Conservation (phyloP, 2,329 filamentous ascomycete species). For the Clarireedia monteithiana region DNA sequence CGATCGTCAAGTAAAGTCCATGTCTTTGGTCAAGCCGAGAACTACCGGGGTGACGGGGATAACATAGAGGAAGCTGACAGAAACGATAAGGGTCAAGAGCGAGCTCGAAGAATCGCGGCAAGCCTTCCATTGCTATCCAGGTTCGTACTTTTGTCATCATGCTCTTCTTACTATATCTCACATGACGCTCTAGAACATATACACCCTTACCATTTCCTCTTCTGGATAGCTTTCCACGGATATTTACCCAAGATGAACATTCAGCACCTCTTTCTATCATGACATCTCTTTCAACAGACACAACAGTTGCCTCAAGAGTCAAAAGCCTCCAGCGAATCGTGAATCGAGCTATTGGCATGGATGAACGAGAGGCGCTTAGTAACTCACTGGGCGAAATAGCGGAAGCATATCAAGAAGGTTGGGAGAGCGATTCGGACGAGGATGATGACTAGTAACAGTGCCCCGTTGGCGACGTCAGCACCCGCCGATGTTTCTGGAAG, state of each 20-base stretch:
- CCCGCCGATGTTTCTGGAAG: not conserved
- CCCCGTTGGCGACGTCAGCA: not conserved
- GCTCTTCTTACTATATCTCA: constrained; percentile 1
- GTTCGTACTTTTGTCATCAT: constrained; percentile 20
- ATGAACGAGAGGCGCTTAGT: constrained; percentile 76
- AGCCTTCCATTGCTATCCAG: constrained; percentile 27
- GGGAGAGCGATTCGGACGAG: constrained; percentile 68
- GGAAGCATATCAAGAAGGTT: constrained; percentile 84
- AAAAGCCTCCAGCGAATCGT: constrained; percentile 58
- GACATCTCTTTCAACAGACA: constrained; percentile 65
- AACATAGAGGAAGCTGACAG: constrained; percentile 14
- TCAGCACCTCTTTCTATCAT: constrained; percentile 39
- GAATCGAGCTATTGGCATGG: constrained; percentile 54
- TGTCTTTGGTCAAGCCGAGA: constrained; percentile 32
- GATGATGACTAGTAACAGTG: constrained; percentile 42
- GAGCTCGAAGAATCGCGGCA: constrained; percentile 26
- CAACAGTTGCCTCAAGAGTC: constrained; percentile 61
- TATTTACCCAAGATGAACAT: constrained; percentile 48
- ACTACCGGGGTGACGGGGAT: constrained; percentile 24
- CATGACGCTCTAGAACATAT: constrained; percentile 28
- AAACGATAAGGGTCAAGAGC: constrained; percentile 27
- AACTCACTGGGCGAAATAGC: constrained; percentile 76
- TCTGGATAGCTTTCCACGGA: constrained; percentile 74
- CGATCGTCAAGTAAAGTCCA: constrained; percentile 23
- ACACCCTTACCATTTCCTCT: constrained; percentile 60